Evolutionary conservation across 2,329 filamentous ascomycete genomes (phyloP).

Genomic region (Corinectria fuckeliana): DNA sequence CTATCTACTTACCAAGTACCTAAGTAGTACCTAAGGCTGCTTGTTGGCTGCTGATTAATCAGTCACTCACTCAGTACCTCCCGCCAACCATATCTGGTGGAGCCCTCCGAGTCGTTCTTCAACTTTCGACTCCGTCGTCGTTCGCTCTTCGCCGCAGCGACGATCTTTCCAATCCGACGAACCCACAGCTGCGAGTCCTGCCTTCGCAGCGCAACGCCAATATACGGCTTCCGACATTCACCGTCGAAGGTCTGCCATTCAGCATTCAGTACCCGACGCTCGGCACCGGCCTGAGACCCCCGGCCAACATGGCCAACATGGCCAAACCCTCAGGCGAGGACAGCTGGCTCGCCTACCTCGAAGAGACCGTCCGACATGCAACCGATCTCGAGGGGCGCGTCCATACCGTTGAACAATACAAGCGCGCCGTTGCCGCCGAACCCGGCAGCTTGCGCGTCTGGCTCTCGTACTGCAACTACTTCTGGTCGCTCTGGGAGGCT

Average conservation of each 20-base stretch:
- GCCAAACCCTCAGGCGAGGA: conserved; percentile 73
- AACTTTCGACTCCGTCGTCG: neutral
- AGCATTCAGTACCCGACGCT: neutral
- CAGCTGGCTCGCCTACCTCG: conserved; percentile 77
- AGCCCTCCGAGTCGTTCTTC: conserved; percentile 1
- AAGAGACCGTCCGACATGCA: conserved; percentile 70
- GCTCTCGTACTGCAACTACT: conserved; percentile 80
- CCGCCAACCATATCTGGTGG: neutral
- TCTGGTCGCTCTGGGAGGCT: conserved; percentile 72
- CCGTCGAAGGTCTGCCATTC: neutral
- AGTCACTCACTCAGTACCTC: neutral
- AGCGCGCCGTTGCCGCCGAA: conserved; percentile 73
- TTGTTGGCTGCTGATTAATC: conserved; percentile 9
- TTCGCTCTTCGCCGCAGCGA: neutral
- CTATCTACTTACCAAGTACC: too few species aligned
- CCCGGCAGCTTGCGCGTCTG: conserved; percentile 77
- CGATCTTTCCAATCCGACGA: neutral
- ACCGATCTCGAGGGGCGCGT: conserved; percentile 70
- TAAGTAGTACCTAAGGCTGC: neutral
- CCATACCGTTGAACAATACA: conserved; percentile 74
- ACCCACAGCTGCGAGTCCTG: neutral
- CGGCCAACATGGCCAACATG: conserved; percentile 45
- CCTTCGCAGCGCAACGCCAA: neutral
- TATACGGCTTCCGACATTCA: neutral
- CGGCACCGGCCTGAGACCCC: conserved; percentile 3